Conservation (phyloP, 2,329 filamentous ascomycete species). For the Trichoderma lentiforme region DNA sequence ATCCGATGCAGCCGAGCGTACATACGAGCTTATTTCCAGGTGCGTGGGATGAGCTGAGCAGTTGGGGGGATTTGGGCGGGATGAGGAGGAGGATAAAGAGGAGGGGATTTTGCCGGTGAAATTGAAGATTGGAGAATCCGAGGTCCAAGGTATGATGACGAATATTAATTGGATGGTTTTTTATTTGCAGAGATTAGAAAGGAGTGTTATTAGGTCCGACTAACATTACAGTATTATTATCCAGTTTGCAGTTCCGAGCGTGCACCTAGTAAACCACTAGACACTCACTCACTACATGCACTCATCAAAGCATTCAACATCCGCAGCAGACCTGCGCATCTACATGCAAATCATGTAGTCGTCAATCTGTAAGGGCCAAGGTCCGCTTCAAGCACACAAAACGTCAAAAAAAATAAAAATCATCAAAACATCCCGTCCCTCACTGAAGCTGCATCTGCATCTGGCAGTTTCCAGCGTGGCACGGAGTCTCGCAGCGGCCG, state of each 20-base stretch:
- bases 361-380: not conserved
- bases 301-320: not conserved
- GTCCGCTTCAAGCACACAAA: not conserved
- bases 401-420: not conserved
- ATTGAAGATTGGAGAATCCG: not conserved
- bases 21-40: constrained; percentile 12
- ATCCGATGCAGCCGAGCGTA: constrained; percentile 13
- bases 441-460: not conserved
- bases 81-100: not conserved
- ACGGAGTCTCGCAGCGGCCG: constrained; percentile 39
- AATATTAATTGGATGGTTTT: not conserved
- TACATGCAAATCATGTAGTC: not conserved
- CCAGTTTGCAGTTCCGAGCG: not conserved
- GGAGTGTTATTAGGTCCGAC: not conserved
- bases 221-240: not conserved
- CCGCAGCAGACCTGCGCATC: not conserved
- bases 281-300: no score
- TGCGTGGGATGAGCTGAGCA: not conserved
- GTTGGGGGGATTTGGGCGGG: not conserved
- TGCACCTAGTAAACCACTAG: not conserved
- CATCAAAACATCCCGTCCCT: not conserved
- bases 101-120: not conserved
- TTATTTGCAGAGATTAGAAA: not conserved
- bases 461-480: constrained; percentile 26
- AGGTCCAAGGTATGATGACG: not conserved